phyloP scores from a whole-genome alignment of 2,329 filamentous ascomycete species.

The Colletotrichum phormii region DNA sequence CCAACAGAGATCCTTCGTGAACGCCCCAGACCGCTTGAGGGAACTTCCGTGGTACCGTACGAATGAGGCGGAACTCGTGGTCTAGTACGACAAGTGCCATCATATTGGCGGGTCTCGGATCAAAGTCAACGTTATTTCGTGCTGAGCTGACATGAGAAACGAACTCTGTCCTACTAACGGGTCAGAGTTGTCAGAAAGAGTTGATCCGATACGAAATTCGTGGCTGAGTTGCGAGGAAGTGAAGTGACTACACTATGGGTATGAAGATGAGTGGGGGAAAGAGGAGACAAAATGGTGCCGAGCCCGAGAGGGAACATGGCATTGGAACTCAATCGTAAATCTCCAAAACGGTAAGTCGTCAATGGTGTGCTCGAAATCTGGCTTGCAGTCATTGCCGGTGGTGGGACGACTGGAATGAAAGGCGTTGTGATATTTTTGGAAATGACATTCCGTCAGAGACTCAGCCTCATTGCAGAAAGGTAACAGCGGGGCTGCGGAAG shows the following conservation, averaged over 20 bases:
- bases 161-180: background rate
- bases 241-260: background rate
- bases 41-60: background rate
- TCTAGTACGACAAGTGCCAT: background rate
- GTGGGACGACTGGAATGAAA: background rate
- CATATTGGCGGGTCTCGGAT: background rate
- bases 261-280: background rate
- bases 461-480: background rate
- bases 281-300: background rate
- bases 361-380: background rate
- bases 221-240: background rate
- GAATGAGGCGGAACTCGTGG: background rate
- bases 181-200: background rate
- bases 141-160: background rate
- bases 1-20: slow-evolving; percentile 12
- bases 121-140: background rate
- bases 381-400: background rate
- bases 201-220: background rate
- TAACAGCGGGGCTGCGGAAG: background rate
- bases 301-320: background rate
- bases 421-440: background rate
- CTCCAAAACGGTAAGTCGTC: background rate
- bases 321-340: background rate
- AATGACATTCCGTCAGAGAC: background rate
- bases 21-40: background rate